Conservation (phyloP, 1,139 yeast species). For the Yamadazyma buinensis region DNA sequence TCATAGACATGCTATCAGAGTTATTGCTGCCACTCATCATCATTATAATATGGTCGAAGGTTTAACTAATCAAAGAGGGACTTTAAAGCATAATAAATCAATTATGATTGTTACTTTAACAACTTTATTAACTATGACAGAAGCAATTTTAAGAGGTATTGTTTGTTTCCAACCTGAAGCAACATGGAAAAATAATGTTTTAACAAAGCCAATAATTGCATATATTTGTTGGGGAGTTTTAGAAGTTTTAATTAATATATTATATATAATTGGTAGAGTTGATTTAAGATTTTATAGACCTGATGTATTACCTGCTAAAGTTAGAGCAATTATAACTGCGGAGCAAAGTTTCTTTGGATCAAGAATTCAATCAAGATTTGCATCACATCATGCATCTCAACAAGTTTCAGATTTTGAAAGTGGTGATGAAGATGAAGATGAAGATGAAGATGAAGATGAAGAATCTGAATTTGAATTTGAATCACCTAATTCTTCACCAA, state of each 20-base stretch:
- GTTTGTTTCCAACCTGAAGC: slow-evolving; percentile 29
- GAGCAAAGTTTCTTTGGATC: slow-evolving; percentile 32
- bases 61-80: slow-evolving; percentile 36
- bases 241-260: slow-evolving; percentile 31
- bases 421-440: slow-evolving; percentile 10
- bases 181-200: slow-evolving; percentile 8
- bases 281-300: slow-evolving; percentile 47
- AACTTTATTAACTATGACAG: slow-evolving; percentile 30
- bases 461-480: slow-evolving; percentile 9
- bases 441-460: slow-evolving; percentile 5
- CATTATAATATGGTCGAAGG: slow-evolving; percentile 42
- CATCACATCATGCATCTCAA: not conserved
- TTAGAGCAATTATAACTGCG: slow-evolving; percentile 39
- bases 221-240: slow-evolving; percentile 39
- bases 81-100: slow-evolving; percentile 33
- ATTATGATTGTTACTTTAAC: slow-evolving; percentile 29
- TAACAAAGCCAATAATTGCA: slow-evolving; percentile 26
- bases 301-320: slow-evolving; percentile 35
- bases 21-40: slow-evolving; percentile 44
- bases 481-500: slow-evolving; percentile 4
- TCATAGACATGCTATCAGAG: slow-evolving; percentile 42
- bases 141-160: slow-evolving; percentile 29
- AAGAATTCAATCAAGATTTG: slow-evolving; percentile 7
- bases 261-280: slow-evolving; percentile 41
- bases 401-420: slow-evolving; percentile 8